Evolutionary conservation across 176 grass and related monocot genomes (phyloP), one percentile per base, ranked within the genome.

Genomic region (Oryza coarctata): DNA sequence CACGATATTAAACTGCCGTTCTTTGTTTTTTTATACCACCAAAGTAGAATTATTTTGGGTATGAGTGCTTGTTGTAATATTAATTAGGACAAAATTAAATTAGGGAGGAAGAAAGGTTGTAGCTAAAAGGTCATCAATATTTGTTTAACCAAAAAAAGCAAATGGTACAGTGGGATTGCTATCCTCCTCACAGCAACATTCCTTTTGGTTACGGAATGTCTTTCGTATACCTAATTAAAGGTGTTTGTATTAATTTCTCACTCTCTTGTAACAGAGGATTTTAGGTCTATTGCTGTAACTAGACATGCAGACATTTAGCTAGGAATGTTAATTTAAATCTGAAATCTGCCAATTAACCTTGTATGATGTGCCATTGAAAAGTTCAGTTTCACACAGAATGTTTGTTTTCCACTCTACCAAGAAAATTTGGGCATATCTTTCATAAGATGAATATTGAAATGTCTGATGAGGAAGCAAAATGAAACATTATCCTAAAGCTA

Each of bases 191-290:
- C 20, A 83, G n/a, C n/a, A 45, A 80, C 90, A 76, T 88, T 86
- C 79, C 83, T 88, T 92, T 92, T 75, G 79, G 75, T 92, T 75
- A 80, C 76, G 86, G 86, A 65, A 64, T 83, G 90, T 44, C 86
- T 92, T 80, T 83, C 63, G 66, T 62, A 65, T 85, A 92, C 86
- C 90, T 92, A 92, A 88, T 75, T 92, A 89, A 86, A 92, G 81
- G 63, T 83, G 22, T 2, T 40, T 74, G 79, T 73, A 76, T 6
- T 73, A 39, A 39, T 40, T 40, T 74, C 47, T 83, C 82, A 82
- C 66, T 43, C 41, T 78, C 60, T 65, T 35, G 4, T 45, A 49
- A 14, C 13, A 15, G 45, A 17, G 45, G 45, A 17, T 18, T 49
- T 49, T 17, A 49, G 45, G 4, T 7, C 49, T 55, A 22, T 7